Percentiles rank a stretch among this genome's conserved stretches.
Conservation (phyloP, 345 rosid species). For the Syzygium aromaticum region DNA sequence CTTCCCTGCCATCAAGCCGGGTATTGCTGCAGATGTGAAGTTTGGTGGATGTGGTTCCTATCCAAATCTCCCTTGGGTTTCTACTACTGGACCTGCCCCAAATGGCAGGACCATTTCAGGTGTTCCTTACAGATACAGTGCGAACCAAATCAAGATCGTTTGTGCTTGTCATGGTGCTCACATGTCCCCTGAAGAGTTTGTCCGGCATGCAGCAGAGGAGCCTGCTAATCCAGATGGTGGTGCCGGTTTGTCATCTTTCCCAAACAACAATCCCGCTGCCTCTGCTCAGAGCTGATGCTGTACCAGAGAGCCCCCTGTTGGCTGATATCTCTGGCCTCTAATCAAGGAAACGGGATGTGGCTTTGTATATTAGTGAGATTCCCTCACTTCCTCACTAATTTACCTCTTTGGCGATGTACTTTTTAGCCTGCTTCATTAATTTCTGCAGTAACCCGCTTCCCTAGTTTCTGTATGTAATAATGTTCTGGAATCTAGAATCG, state of each 20-base stretch:
- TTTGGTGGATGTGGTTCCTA: conserved; percentile 85
- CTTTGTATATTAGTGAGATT: not conserved
- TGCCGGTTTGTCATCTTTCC: conserved; percentile 32
- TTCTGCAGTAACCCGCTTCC: not conserved
- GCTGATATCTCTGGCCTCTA: not conserved
- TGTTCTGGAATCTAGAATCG: not conserved
- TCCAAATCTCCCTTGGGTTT: conserved; percentile 95
- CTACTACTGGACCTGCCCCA: conserved; percentile 77
- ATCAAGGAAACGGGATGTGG: not conserved
- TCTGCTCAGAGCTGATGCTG: conserved; percentile 60
- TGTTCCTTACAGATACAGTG: conserved; percentile 67
- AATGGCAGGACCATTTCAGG: conserved; percentile 88
- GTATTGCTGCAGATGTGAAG: conserved; percentile 72
- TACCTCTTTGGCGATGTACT: not conserved
- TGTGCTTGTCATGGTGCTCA: conserved; percentile 96
- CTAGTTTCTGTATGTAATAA: not conserved
- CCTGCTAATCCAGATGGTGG: conserved; percentile 37
- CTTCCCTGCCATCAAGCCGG: conserved; percentile 79
- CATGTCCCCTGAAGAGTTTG: conserved; percentile 92
- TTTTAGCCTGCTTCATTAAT: not conserved
- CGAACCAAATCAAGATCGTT: conserved; percentile 73
- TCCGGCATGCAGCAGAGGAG: conserved; percentile 78
- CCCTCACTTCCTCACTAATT: not conserved
- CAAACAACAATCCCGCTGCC: conserved; percentile 57
- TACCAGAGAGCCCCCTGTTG: not conserved